Percentiles rank a stretch among this genome's conserved stretches.
Conservation (phyloP, 2,329 filamentous ascomycete genomes). For the Raffaelea albimanens region DNA sequence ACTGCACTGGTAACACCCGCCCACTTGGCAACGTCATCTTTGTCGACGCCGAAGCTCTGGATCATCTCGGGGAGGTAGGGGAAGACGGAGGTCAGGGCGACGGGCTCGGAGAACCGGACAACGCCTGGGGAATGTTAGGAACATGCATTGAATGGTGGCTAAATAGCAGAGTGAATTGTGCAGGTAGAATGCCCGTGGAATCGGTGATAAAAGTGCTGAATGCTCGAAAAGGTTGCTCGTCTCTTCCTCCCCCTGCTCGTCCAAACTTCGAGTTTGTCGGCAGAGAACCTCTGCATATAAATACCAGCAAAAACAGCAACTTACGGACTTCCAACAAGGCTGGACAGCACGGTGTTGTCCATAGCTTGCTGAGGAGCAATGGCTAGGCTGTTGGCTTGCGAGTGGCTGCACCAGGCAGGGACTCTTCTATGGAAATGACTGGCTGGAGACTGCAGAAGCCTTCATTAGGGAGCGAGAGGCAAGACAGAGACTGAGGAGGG, state of each 20-base stretch:
- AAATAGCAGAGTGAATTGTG: too few species aligned
- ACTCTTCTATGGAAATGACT: too few species aligned
- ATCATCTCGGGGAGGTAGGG: conserved; percentile 75
- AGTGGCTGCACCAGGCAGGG: too few species aligned
- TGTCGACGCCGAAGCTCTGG: conserved; percentile 61
- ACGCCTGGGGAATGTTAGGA: conserved; percentile 41
- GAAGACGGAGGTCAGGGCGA: conserved; percentile 62
- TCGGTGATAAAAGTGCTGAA: too few species aligned
- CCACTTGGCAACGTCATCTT: conserved; percentile 69
- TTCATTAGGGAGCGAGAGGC: neutral
- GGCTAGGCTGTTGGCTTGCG: too few species aligned
- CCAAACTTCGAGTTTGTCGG: too few species aligned
- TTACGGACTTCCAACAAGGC: neutral
- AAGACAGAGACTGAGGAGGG: neutral
- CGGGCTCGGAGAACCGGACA: conserved; percentile 69
- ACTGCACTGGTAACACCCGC: conserved; percentile 64
- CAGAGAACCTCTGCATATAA: neutral
- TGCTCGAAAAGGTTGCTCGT: too few species aligned
- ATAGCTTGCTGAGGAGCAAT: too few species aligned
- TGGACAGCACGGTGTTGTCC: too few species aligned
- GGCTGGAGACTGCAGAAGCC: neutral
- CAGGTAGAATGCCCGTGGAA: too few species aligned
- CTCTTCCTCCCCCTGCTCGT: too few species aligned
- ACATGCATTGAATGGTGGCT: conserved; percentile 4
- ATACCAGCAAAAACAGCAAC: neutral